A percentile compares a stretch with the other conserved stretches of the same genome.
Conservation (phyloP, 495 filamentous ascomycete genomes). For the Penicillium turbatum region DNA sequence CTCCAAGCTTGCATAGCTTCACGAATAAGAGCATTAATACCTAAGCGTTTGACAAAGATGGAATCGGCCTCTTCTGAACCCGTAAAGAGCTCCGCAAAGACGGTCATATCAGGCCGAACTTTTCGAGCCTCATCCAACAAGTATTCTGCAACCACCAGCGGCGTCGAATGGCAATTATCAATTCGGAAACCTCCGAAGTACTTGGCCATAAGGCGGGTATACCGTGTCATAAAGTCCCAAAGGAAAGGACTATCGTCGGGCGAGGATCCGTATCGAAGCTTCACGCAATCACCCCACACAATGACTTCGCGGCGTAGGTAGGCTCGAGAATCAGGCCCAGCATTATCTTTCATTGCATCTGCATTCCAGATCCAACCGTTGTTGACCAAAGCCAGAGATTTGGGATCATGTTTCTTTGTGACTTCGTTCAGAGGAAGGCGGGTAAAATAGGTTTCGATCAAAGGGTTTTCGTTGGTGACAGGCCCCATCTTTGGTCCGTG, state of each 20-base stretch:
- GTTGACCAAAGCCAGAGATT: conserved; percentile 79
- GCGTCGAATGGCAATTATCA: conserved; percentile 98
- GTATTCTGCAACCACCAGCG: conserved; percentile 87
- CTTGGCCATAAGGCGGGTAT: conserved; percentile 89
- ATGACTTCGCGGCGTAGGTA: conserved; percentile 95
- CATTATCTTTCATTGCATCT: conserved; percentile 89
- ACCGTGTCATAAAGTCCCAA: conserved; percentile 93
- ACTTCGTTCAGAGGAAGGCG: conserved; percentile 75
- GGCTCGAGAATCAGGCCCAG: conserved; percentile 79
- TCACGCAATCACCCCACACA: conserved; percentile 97
- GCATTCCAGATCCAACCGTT: conserved; percentile 99
- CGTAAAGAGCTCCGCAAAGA: conserved; percentile 95
- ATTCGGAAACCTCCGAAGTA: conserved; percentile 95
- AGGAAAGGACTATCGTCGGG: conserved; percentile 87
- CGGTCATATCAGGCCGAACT: conserved; percentile 82
- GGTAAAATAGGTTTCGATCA: conserved; percentile 97
- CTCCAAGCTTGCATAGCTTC: conserved; percentile 99
- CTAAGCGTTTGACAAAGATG: conserved; percentile 86
- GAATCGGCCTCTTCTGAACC: conserved; percentile 96
- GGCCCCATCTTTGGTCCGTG: conserved; percentile 85
- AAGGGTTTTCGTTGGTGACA: conserved; percentile 67
- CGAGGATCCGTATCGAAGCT: conserved; percentile 80
- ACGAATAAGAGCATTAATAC: conserved; percentile 83
- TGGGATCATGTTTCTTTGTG: conserved; percentile 71
- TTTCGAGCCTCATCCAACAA: conserved; percentile 86